Conservation (phyloP, 495 filamentous ascomycete genomes). For the Alectoria sarmentosa region DNA sequence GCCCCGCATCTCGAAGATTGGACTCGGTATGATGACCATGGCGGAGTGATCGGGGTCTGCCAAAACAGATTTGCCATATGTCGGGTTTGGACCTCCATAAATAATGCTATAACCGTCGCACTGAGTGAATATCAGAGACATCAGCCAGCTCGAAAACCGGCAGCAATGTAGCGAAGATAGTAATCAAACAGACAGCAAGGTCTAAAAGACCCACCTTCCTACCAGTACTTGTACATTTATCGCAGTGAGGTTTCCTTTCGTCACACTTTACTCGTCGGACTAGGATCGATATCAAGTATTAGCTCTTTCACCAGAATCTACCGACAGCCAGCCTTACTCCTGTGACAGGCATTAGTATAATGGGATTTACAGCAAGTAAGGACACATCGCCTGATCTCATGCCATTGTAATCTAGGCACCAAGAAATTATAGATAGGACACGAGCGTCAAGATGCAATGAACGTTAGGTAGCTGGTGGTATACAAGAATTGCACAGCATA, state of each 20-base stretch:
- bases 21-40: slow-evolving; percentile 13
- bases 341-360: slow-evolving; percentile 4
- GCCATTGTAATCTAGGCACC: background rate
- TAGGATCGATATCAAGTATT: slow-evolving; percentile 14
- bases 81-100: background rate
- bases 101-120: background rate
- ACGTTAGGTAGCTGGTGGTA: background rate
- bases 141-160: background rate
- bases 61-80: slow-evolving; percentile 2
- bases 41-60: background rate
- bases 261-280: slow-evolving; percentile 52
- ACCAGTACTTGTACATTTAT: slow-evolving; percentile 43
- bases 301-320: background rate
- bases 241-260: slow-evolving; percentile 44
- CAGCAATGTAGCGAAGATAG: background rate
- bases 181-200: slow-evolving; percentile 7
- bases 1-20: slow-evolving; percentile 2
- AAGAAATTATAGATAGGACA: background rate
- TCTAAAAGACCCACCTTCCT: slow-evolving; percentile 30
- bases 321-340: slow-evolving; percentile 13
- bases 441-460: background rate
- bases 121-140: background rate
- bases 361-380: background rate
- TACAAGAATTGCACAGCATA: no score
- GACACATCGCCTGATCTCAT: background rate